Base-by-base conservation (phyloP, 176 grass and related monocot species). In the Triticum timopheevii region DNA sequence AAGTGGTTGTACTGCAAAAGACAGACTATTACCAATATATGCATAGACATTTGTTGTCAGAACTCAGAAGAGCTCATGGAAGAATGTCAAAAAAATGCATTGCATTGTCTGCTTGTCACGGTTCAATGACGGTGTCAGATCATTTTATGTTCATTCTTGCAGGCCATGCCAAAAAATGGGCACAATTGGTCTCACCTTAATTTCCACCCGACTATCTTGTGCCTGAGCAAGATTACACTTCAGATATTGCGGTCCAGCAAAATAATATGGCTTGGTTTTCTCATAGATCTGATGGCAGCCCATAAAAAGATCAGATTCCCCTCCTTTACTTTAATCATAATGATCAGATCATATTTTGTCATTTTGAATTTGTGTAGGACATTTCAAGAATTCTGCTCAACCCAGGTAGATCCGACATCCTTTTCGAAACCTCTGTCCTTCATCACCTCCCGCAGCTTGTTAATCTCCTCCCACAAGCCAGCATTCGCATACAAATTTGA, bases 401-500 rank as follows among this genome's bases (percentile, higher is more conserved):
- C 85, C 87, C 87, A 76, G 49, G 90, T 87, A 78, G 54, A 88
- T 25, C 87, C 90, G 42, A 75, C 85, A 87, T 86, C 79, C 77
- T 94, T 94, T 78, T 84, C 90, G 63, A 94, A 80, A 25, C 87
- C 87, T 45, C 72, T 92, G 59, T 81, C 73, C 61, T 88, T 90
- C 82, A 94, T 92, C 68, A 88, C 28, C 39, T 87, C 27, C 76
- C 93, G 64, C 59, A 94, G 61, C 39, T 86, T 44, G 13, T 67
- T 83, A 66, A 92, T 88, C 74, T 94, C 87, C 6, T 88, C 86
- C 90, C 93, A 94, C 82, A 90, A 71, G 49, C 90, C 90, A 92
- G 64, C 85, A 70, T 42, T 82, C 17, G 93, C 93, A 79, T 88
- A 94, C 82, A 94, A 86, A 70, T 94, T 94, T 15, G 87, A 94